Evolutionary conservation across 345 rosid genomes (phyloP).

Genomic region (Melastoma malabathricum): DNA sequence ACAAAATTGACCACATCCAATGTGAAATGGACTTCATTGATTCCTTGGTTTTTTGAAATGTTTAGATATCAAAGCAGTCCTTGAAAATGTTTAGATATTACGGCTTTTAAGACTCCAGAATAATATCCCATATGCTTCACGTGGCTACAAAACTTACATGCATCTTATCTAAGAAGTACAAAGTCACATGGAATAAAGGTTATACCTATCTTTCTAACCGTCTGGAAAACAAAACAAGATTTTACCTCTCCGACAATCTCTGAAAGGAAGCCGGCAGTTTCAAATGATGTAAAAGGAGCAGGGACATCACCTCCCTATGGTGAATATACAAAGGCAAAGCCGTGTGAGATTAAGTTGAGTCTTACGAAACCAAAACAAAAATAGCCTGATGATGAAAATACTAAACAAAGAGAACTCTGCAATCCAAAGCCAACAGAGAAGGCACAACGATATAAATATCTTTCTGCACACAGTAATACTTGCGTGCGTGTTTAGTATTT

Average conservation of each 20-base stretch:
- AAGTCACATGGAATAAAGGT: background rate
- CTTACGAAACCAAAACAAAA: background rate
- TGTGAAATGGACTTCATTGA: too few relatives aligned
- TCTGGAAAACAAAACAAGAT: slow-evolving; percentile 2
- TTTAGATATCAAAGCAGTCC: too few relatives aligned
- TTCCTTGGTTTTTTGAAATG: too few relatives aligned
- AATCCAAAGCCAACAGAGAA: too few relatives aligned
- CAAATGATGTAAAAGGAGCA: slow-evolving; percentile 63
- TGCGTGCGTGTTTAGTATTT: too few relatives aligned
- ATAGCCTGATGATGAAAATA: background rate
- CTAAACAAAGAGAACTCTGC: too few relatives aligned
- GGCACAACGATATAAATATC: too few relatives aligned
- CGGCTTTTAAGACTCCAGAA: too few relatives aligned
- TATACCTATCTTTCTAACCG: background rate
- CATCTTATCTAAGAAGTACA: slow-evolving; percentile 1
- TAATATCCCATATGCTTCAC: too few relatives aligned
- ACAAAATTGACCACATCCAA: too few relatives aligned
- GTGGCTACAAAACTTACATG: background rate
- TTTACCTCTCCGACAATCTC: slow-evolving; percentile 91
- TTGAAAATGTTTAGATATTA: too few relatives aligned
- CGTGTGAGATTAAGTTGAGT: background rate
- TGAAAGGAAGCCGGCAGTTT: slow-evolving; percentile 68
- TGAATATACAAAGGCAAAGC: background rate
- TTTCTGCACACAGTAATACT: too few relatives aligned
- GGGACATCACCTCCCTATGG: slow-evolving; percentile 74